Base-by-base conservation (phyloP, 1,284 basidiomycete species). In the Somion occarium region DNA sequence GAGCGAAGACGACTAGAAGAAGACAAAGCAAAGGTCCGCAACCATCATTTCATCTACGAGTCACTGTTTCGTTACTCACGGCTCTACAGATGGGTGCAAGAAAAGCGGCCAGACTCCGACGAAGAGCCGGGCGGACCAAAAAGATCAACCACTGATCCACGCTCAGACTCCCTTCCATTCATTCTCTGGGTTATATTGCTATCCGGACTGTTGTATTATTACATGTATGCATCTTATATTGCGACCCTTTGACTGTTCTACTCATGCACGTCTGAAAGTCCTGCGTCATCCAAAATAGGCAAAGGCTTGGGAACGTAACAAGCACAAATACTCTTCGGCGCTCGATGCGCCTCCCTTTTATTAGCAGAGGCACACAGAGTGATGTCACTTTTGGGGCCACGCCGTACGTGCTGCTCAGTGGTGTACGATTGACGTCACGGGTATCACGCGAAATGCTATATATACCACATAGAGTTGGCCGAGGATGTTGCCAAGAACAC, bases 51-150 rank as follows among this genome's bases (percentile, higher is more conserved):
- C 24, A 15, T 37, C 34, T 37, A 18, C 26, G 46, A 23, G 15
- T 15, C 30, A 34, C n/a, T n/a, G 20, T 54, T 55, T 38, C 26
- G 15, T 15, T 15, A 34, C 15, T 7, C 7, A 34, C 15, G 38
- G 52, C 38, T 51, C 20, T 46, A 20, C 55, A 91, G 88, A 86
- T 91, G 84, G 87, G 88, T 52, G 85, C 84, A 45, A 74, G 80
- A 52, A 90, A 85, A 67, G 80, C 86, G 39, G 84, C 85, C 9
- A 74, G 88, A 50, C 70, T 87, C 45, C 78, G 82, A 52, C 79
- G 83, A 49, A 85, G 73, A 69, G 81, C 80, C 50, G 88, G 88
- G 38, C 73, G 86, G 38, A 82, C 80, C 42, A 91, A 89, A 65
- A 90, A 89, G 66, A 78, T 91, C 53, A 86, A 85, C 55, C 82